Evolutionary conservation across 805 yeast genomes (phyloP), one percentile per base, ranked within the genome.

Genomic region (Saccharomycopsis vini): DNA sequence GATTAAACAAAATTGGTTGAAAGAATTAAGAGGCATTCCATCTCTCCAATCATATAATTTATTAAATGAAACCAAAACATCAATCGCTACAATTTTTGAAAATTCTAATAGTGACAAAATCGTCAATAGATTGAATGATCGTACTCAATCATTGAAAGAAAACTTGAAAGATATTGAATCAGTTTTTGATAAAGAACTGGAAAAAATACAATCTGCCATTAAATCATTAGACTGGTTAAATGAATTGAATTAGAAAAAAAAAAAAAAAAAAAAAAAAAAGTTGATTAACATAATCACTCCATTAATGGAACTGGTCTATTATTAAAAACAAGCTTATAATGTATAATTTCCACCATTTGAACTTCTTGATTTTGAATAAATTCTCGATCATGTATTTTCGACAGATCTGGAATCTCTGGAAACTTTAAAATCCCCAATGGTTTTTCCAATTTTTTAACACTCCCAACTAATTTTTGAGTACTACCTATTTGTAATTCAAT

Each of bases 401-500:
- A 10, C 5, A 4, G 22, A 20, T 23, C 37, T 13, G 19, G 20
- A 20, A 24, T 16, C 26, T 57, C 47, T 0, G 69, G 66, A 10
- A 81, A 66, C 51, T 69, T 67, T 52, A 84, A 51, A 7, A 84
- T 62, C 0, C 79, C 92, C 37, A 83, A 54, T 0, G 94, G 92
- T 0, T 77, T 72, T 9, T 74, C 78, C 10, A 84, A 55, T 16
- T 72, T 66, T 31, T 73, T 78, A 2, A 83, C 55, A 2, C 64
- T 62, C 0, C 94, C 94, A 19, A 81, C 50, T 21, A 84, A 60
- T 49, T 90, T 64, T 56, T 84, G 94, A 4, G 84, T 75, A 21
- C 72, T 77, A 2, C 89, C 85, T 7, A 84, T 69, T 47, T 64
- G 77, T 40, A 84, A 56, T 5, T 48, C 51, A 3, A 45, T 28